Evolutionary conservation across 2,329 filamentous ascomycete species (phyloP).

Genomic region (Trichoderma gracile): DNA sequence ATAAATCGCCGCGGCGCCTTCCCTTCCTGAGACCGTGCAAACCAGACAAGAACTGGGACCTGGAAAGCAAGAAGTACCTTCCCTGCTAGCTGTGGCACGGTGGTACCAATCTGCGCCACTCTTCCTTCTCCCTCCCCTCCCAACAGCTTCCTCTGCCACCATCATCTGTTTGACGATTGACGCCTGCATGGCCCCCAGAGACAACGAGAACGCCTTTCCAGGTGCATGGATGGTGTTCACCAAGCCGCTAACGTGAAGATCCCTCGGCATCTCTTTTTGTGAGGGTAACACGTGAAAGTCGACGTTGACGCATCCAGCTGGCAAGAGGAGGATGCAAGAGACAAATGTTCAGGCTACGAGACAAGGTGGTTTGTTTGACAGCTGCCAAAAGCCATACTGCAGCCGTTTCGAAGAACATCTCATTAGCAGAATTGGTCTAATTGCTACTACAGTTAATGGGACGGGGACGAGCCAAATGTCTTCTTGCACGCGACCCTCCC

Average conservation of each 20-base stretch:
- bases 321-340: background rate
- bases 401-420: background rate
- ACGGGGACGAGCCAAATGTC: slow-evolving; percentile 7
- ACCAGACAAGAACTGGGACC: no score
- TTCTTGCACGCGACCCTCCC: slow-evolving; percentile 19
- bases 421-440: background rate
- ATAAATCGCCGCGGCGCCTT: background rate
- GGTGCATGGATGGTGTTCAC: slow-evolving; percentile 16
- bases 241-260: slow-evolving; percentile 22
- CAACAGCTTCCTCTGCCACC: slow-evolving; percentile 7
- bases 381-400: background rate
- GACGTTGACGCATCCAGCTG: background rate
- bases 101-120: background rate
- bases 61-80: no score
- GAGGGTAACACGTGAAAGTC: slow-evolving; percentile 26
- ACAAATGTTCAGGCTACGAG: background rate
- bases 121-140: background rate
- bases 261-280: slow-evolving; percentile 29
- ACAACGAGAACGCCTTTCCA: background rate
- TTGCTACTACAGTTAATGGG: background rate
- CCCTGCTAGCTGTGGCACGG: background rate
- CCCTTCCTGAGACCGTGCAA: no score
- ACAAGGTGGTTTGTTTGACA: background rate
- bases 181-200: slow-evolving; percentile 6
- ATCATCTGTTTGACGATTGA: background rate